A percentile compares a stretch with the other conserved stretches of the same genome.
Conservation (phyloP, 2,329 filamentous ascomycete species). For the Pseudopyrenochaeta lycopersici region DNA sequence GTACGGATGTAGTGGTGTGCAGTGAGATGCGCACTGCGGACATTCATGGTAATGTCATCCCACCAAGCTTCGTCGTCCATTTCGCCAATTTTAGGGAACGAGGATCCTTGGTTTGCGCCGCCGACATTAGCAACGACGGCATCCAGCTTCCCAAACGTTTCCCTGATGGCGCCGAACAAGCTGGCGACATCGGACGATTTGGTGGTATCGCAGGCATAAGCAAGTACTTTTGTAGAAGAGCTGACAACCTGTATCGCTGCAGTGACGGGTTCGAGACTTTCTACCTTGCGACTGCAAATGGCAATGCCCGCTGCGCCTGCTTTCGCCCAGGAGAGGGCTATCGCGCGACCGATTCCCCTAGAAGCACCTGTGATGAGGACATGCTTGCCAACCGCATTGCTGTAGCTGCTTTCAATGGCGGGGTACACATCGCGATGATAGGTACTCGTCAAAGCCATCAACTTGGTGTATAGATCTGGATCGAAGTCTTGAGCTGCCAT, state of each 20-base stretch:
- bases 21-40: conserved; percentile 16
- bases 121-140: conserved; percentile 18
- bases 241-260: background rate
- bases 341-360: conserved; percentile 34
- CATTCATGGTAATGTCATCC: conserved; percentile 12
- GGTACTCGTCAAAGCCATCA: conserved; percentile 20
- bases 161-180: conserved; percentile 6
- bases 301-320: conserved; percentile 53
- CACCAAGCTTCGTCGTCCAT: conserved; percentile 8
- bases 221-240: conserved; percentile 3
- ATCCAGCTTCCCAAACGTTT: conserved; percentile 10
- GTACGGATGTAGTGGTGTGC: conserved; percentile 17
- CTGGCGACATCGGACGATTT: background rate
- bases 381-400: conserved; percentile 33
- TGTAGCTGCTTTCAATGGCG: conserved; percentile 30
- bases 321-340: conserved; percentile 38
- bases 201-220: conserved; percentile 10
- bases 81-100: background rate
- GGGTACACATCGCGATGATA: conserved; percentile 33
- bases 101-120: background rate
- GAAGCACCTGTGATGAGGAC: conserved; percentile 43
- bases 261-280: conserved; percentile 33
- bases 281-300: conserved; percentile 50
- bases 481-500: conserved; percentile 7
- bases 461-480: conserved; percentile 21